Conservation (phyloP, 805 yeast genomes). For the Saccharomycopsis sp. region DNA sequence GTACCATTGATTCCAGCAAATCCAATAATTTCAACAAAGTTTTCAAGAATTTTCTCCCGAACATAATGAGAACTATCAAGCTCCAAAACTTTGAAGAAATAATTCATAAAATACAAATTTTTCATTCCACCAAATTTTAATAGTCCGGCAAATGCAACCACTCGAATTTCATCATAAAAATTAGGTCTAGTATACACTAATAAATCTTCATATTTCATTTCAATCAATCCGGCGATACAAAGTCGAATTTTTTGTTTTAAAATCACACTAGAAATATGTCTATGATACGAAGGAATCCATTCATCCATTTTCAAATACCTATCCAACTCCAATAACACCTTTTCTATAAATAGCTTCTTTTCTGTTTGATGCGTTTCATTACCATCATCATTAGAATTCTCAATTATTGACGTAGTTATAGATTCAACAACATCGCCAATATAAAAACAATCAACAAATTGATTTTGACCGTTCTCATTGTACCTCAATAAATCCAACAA, state of each 20-base stretch:
- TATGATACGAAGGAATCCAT: constrained; percentile 74
- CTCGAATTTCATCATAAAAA: constrained; percentile 46
- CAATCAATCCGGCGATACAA: constrained; percentile 46
- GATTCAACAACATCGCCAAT: constrained; percentile 50
- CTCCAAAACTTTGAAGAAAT: constrained; percentile 50
- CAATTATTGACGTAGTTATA: constrained; percentile 33
- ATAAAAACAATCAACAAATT: constrained; percentile 67
- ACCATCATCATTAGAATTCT: constrained; percentile 29
- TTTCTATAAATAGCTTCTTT: constrained; percentile 35
- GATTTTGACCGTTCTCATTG: constrained; percentile 79
- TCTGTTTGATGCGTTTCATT: constrained; percentile 22
- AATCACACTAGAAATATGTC: constrained; percentile 47
- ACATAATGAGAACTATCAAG: constrained; percentile 51
- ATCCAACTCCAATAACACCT: constrained; percentile 59
- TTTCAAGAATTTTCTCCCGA: constrained; percentile 40
- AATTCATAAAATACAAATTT: constrained; percentile 51
- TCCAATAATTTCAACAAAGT: constrained; percentile 49
- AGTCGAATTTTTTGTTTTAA: constrained; percentile 53
- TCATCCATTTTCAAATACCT: constrained; percentile 74
- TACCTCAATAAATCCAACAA: constrained; percentile 66
- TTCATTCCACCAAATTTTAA: constrained; percentile 72
- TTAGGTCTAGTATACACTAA: constrained; percentile 43
- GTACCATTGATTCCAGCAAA: constrained; percentile 60
- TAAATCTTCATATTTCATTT: constrained; percentile 47
- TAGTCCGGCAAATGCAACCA: constrained; percentile 65